Percentiles rank a stretch among this genome's conserved stretches.
phyloP scores from a whole-genome alignment of 2,329 filamentous ascomycete genomes.

The Akanthomyces muscarius region DNA sequence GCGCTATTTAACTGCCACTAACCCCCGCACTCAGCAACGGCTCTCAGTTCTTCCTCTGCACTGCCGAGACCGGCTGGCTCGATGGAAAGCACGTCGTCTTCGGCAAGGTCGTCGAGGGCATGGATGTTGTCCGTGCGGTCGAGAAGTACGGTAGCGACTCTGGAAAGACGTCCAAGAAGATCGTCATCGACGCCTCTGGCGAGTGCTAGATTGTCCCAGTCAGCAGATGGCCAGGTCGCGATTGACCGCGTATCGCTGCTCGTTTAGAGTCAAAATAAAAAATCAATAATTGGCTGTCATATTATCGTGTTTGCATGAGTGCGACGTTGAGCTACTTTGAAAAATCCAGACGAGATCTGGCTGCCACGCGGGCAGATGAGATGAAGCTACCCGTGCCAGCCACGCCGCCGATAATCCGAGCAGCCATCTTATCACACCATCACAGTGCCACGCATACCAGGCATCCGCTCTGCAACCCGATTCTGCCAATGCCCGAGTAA shows the following conservation, averaged over 20 bases:
- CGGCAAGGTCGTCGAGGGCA: slow-evolving; percentile 54
- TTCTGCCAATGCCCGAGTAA: no score
- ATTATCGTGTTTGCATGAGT: no score
- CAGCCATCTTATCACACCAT: no score
- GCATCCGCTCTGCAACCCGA: no score
- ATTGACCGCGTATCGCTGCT: background rate
- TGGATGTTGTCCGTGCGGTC: slow-evolving; percentile 17
- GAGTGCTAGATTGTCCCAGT: slow-evolving; percentile 1
- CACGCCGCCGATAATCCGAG: no score
- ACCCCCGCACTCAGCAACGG: slow-evolving; percentile 65
- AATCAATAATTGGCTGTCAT: background rate
- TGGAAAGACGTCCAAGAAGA: slow-evolving; percentile 13
- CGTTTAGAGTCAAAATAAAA: background rate
- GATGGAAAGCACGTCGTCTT: slow-evolving; percentile 74
- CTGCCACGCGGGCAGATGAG: no score
- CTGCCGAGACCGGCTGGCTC: slow-evolving; percentile 74
- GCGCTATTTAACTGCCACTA: background rate
- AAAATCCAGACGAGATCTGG: no score
- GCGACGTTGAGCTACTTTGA: no score
- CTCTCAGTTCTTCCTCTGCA: slow-evolving; percentile 91
- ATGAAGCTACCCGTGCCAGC: no score
- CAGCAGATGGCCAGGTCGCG: background rate
- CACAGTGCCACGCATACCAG: no score
- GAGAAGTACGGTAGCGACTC: slow-evolving; percentile 12
- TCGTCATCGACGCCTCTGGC: slow-evolving; percentile 10